These are phyloP conservation scores for Chytriomyces confervae DNA, from an alignment of 192 early-diverging fungal genomes.

Conservation along the genomic window DNA sequence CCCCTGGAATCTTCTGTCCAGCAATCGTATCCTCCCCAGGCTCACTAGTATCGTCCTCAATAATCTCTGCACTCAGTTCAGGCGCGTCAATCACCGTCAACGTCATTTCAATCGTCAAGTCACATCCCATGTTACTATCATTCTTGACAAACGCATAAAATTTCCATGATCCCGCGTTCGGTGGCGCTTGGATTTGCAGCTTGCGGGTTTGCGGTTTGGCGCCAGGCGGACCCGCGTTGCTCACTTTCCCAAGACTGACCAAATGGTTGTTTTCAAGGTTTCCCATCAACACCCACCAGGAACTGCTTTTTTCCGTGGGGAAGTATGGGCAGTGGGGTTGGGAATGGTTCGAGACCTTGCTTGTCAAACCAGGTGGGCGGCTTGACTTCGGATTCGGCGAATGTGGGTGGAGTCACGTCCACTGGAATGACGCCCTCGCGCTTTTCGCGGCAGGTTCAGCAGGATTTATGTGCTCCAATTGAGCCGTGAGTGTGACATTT, in stretches of 20 bases:
- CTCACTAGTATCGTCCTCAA: too few species aligned
- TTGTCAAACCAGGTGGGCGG: conserved; percentile 40
- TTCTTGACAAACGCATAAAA: conserved; percentile 86
- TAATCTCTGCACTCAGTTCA: too few species aligned
- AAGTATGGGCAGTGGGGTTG: conserved; percentile 65
- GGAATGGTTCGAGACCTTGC: neutral
- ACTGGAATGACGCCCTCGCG: conserved; percentile 1
- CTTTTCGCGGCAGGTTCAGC: conserved; percentile 37
- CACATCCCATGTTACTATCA: conserved; percentile 85
- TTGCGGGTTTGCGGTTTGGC: conserved; percentile 37
- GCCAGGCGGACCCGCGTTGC: conserved; percentile 61
- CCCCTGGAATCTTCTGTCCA: conserved; percentile 63
- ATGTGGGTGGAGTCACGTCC: conserved; percentile 13
- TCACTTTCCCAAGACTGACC: conserved; percentile 43
- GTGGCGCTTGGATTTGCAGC: too few species aligned
- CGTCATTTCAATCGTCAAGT: conserved; percentile 68
- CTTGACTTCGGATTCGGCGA: conserved; percentile 33
- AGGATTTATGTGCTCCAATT: conserved; percentile 38
- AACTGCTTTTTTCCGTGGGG: too few species aligned
- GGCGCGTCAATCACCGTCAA: too few species aligned
- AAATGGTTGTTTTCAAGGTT: too few species aligned
- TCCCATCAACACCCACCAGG: too few species aligned
- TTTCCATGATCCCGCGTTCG: conserved; percentile 58
- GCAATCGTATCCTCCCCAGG: too few species aligned
- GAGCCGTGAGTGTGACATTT: conserved; percentile 31